phyloP scores from a whole-genome alignment of 2,329 filamentous ascomycete genomes.

The Diplodia seriata region DNA sequence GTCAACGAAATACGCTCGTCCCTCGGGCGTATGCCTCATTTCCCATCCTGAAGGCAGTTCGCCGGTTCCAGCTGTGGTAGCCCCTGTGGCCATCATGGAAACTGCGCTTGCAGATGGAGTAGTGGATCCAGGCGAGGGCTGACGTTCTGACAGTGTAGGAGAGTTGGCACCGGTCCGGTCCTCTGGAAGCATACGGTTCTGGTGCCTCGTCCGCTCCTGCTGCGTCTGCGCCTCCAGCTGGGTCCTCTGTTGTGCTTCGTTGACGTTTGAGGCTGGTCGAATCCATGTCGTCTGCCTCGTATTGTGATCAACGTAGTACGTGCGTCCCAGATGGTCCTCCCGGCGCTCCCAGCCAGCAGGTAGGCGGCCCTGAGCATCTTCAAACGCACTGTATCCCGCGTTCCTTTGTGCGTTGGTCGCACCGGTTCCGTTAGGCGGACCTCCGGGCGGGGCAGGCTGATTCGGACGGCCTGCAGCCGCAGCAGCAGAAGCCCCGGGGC shows the following conservation, averaged over 20 bases:
- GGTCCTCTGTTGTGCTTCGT: conserved; percentile 75
- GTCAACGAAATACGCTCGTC: conserved; percentile 94
- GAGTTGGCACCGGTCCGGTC: conserved; percentile 94
- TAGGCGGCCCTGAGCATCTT: conserved; percentile 91
- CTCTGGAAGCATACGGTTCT: conserved; percentile 93
- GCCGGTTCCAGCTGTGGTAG: conserved; percentile 90
- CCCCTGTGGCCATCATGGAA: conserved; percentile 93
- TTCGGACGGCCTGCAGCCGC: conserved; percentile 41
- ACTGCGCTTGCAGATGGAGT: conserved; percentile 63
- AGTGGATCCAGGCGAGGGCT: conserved; percentile 49
- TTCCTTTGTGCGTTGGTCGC: conserved; percentile 40
- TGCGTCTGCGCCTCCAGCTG: conserved; percentile 91
- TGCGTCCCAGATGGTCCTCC: conserved; percentile 92
- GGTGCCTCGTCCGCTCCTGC: conserved; percentile 89
- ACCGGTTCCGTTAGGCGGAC: conserved; percentile 50
- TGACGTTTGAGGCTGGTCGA: conserved; percentile 79
- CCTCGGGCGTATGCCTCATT: conserved; percentile 93
- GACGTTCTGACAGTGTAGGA: conserved; percentile 70
- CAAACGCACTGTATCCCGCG: conserved; percentile 82
- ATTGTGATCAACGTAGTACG: conserved; percentile 98
- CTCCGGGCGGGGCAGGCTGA: conserved; percentile 40
- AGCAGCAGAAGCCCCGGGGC: conserved; percentile 37
- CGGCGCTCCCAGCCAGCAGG: conserved; percentile 95
- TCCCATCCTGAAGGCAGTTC: conserved; percentile 97
- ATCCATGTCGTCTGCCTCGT: conserved; percentile 97